phyloP scores from a whole-genome alignment of 2,329 filamentous ascomycete genomes.

The Bipolaris bicolor region DNA sequence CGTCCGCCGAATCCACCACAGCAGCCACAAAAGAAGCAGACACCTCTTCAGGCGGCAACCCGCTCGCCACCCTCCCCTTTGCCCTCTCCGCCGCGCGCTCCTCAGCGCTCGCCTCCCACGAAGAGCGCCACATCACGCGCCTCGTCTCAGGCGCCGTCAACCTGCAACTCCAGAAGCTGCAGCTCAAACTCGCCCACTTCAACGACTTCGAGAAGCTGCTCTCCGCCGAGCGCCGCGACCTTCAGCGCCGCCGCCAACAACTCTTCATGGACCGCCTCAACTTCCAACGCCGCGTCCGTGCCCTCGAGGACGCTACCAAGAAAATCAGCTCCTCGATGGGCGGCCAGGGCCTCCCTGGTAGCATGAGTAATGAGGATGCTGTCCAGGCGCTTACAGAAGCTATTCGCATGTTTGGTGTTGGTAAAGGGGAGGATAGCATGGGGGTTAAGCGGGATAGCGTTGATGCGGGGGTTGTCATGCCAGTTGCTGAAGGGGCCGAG shows the following conservation, averaged over 20 bases:
- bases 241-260: slow-evolving; percentile 90
- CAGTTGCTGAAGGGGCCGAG: slow-evolving; percentile 41
- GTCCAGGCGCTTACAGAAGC: slow-evolving; percentile 44
- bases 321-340: slow-evolving; percentile 45
- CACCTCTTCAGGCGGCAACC: slow-evolving; percentile 32
- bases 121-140: slow-evolving; percentile 95
- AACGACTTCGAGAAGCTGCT: slow-evolving; percentile 93
- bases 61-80: slow-evolving; percentile 77
- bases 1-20: slow-evolving; percentile 53
- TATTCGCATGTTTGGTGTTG: slow-evolving; percentile 43
- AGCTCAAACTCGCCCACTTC: slow-evolving; percentile 95
- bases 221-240: slow-evolving; percentile 87
- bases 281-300: slow-evolving; percentile 85
- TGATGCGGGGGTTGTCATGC: slow-evolving; percentile 35
- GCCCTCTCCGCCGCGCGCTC: slow-evolving; percentile 85
- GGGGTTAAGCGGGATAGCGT: slow-evolving; percentile 39
- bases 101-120: slow-evolving; percentile 87
- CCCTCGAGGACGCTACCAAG: slow-evolving; percentile 78
- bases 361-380: slow-evolving; percentile 42
- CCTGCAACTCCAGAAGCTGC: slow-evolving; percentile 91
- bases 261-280: slow-evolving; percentile 89
- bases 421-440: slow-evolving; percentile 46
- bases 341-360: slow-evolving; percentile 41
- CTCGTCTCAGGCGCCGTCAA: slow-evolving; percentile 93
- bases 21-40: slow-evolving; percentile 32